A percentile compares a stretch with the other conserved stretches of the same genome.
Evolutionary conservation across 805 yeast species (phyloP).

Genomic region (Candida suzukii): DNA sequence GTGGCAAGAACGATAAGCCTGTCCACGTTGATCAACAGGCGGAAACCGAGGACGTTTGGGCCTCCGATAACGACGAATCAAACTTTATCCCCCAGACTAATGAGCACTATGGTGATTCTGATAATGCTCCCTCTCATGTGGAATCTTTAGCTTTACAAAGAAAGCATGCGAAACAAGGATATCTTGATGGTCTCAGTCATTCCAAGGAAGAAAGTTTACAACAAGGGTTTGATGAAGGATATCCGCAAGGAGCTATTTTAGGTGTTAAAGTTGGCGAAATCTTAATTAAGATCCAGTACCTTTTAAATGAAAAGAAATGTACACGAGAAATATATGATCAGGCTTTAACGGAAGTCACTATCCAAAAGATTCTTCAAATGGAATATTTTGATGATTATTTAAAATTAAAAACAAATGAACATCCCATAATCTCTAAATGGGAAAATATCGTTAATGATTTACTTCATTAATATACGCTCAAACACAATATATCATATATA

Average conservation of each 20-base stretch:
- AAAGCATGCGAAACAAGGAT: conserved; percentile 73
- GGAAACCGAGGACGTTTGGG: conserved; percentile 25
- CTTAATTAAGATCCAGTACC: conserved; percentile 36
- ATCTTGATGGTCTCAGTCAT: conserved; percentile 66
- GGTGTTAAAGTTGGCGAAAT: conserved; percentile 64
- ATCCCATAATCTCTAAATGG: conserved; percentile 23
- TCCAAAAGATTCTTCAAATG: conserved; percentile 48
- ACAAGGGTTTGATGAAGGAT: conserved; percentile 75
- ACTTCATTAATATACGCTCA: not conserved
- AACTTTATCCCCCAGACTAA: conserved; percentile 16
- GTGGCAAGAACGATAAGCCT: not conserved
- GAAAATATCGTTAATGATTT: not conserved
- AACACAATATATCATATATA: no score
- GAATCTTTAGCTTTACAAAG: conserved; percentile 38
- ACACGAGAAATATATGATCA: conserved; percentile 10
- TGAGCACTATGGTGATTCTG: conserved; percentile 31
- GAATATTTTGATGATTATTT: conserved; percentile 47
- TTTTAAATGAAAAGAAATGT: conserved; percentile 5
- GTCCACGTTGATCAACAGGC: not conserved
- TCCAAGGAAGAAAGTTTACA: conserved; percentile 70
- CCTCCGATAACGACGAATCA: conserved; percentile 24
- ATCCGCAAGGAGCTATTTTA: conserved; percentile 63
- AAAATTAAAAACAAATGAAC: conserved; percentile 23
- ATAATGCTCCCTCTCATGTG: conserved; percentile 15
- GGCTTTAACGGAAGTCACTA: conserved; percentile 49